phyloP scores from a whole-genome alignment of 257 asterid genomes.

The Fraxinus quadrangulata region DNA sequence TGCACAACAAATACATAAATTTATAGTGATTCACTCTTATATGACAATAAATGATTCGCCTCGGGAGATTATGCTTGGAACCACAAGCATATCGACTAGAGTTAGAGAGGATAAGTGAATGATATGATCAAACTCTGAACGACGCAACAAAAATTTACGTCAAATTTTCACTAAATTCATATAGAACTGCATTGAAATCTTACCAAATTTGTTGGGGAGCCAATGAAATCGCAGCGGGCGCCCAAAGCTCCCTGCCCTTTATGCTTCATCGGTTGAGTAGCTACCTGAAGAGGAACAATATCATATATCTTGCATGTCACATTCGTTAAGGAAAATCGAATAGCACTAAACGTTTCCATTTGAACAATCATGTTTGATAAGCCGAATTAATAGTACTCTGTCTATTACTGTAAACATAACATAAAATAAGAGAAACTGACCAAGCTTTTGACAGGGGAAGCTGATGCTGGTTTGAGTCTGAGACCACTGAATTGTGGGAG shows the following conservation, averaged over 20 bases:
- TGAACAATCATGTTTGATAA: neutral
- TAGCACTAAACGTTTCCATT: neutral
- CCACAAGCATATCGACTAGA: too few species aligned
- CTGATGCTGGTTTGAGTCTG: slow-evolving; percentile 45
- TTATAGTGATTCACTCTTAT: too few species aligned
- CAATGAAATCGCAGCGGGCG: slow-evolving; percentile 90
- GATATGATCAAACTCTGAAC: too few species aligned
- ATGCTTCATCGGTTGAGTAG: slow-evolving; percentile 49
- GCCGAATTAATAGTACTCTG: too few species aligned
- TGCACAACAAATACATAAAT: too few species aligned
- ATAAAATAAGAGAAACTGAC: slow-evolving; percentile 40
- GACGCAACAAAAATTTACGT: too few species aligned
- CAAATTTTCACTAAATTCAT: too few species aligned
- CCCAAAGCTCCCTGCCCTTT: slow-evolving; percentile 70
- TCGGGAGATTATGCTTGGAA: too few species aligned
- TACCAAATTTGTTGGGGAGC: slow-evolving; percentile 91
- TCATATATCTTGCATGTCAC: too few species aligned
- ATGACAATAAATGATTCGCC: too few species aligned
- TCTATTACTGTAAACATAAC: neutral
- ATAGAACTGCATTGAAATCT: neutral
- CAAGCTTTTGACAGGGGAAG: slow-evolving; percentile 56
- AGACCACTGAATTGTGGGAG: slow-evolving; percentile 86
- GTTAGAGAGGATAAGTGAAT: too few species aligned
- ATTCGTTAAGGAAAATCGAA: neutral
- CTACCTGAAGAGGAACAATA: slow-evolving; percentile 34